These are phyloP conservation scores for Cryptococcus maquisensis DNA, from an alignment of 1,284 basidiomycete species.

Conservation along the genomic window DNA sequence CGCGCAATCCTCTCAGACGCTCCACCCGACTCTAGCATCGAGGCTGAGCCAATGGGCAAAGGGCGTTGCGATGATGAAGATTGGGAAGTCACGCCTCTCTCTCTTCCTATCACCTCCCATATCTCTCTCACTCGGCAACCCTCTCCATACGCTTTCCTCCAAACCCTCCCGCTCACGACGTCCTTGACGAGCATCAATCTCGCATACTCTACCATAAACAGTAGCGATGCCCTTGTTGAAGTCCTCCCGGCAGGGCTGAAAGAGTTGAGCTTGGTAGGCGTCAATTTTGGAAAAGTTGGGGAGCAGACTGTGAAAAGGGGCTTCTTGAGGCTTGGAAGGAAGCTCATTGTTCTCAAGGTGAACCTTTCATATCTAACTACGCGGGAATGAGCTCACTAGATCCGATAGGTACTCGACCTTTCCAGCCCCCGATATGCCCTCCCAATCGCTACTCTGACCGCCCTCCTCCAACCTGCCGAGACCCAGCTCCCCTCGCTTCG, in stretches of 20 bases:
- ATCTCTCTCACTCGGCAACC: conserved; percentile 30
- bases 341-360: conserved; percentile 34
- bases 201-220: conserved; percentile 24
- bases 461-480: conserved; percentile 15
- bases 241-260: conserved; percentile 24
- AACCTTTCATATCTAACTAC: background rate
- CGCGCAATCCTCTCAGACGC: conserved; percentile 16
- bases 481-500: conserved; percentile 23
- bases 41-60: background rate
- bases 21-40: background rate
- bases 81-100: background rate
- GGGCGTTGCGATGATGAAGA: conserved; percentile 5
- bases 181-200: conserved; percentile 35
- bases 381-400: background rate
- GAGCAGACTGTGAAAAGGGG: conserved; percentile 13
- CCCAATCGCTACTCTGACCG: background rate
- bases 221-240: conserved; percentile 22
- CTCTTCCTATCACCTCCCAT: conserved; percentile 7
- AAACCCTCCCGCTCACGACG: conserved; percentile 13
- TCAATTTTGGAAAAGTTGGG: conserved; percentile 2
- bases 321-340: conserved; percentile 19
- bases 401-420: conserved; percentile 28
- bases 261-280: conserved; percentile 24
- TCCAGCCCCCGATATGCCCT: conserved; percentile 21
- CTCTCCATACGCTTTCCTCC: conserved; percentile 22